phyloP scores from a whole-genome alignment of 2,329 filamentous ascomycete genomes.

The Pezicula carpinea region DNA sequence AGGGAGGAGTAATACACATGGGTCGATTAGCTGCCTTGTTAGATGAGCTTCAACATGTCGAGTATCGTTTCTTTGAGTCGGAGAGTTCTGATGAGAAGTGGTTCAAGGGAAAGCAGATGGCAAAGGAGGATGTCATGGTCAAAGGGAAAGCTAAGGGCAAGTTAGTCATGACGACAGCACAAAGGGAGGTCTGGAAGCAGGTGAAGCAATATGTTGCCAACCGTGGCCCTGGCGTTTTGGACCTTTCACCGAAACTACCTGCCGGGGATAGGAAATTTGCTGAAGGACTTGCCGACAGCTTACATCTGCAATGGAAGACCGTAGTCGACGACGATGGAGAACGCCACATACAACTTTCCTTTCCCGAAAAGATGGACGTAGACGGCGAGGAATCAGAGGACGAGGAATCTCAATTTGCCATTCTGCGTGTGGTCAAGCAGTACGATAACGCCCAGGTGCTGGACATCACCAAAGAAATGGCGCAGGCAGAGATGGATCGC shows the following conservation, averaged over 20 bases:
- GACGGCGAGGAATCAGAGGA: conserved; percentile 64
- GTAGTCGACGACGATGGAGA: conserved; percentile 60
- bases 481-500: conserved; percentile 71
- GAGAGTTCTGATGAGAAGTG: conserved; percentile 86
- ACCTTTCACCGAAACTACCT: conserved; percentile 68
- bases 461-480: conserved; percentile 74
- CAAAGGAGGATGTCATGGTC: conserved; percentile 61
- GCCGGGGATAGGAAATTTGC: conserved; percentile 91
- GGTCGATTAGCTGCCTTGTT: conserved; percentile 72
- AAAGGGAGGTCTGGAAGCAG: conserved; percentile 77
- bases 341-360: conserved; percentile 59
- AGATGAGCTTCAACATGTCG: conserved; percentile 80
- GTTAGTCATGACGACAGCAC: conserved; percentile 70
- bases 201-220: conserved; percentile 80
- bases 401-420: conserved; percentile 77
- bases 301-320: conserved; percentile 62
- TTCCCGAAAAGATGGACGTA: conserved; percentile 42
- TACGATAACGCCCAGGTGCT: conserved; percentile 88
- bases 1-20: conserved; percentile 88
- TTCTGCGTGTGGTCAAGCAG: conserved; percentile 78
- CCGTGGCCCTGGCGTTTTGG: conserved; percentile 58
- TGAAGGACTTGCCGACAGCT: conserved; percentile 72
- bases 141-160: conserved; percentile 59
- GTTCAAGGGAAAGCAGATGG: conserved; percentile 81
- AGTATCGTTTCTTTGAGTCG: conserved; percentile 87